These are phyloP conservation scores for Puccinia hordei DNA, from an alignment of 1,284 basidiomycete genomes.

Conservation along the genomic window DNA sequence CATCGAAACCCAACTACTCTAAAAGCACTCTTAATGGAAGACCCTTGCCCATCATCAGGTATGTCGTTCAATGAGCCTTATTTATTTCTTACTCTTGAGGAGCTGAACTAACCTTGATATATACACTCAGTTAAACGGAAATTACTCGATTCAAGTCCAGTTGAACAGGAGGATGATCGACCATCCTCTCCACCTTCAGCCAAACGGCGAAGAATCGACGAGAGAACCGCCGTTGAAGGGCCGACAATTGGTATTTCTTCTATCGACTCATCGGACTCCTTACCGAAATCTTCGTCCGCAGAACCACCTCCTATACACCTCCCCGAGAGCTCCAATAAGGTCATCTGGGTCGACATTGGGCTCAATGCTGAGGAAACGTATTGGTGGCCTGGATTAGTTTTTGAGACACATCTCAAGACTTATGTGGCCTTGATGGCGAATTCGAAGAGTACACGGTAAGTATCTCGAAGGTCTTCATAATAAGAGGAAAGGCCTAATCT, in stretches of 20 bases:
- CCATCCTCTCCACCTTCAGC: not conserved
- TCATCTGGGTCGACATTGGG: constrained; percentile 43
- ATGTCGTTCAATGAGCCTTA: too few relatives aligned
- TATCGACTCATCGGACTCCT: not conserved
- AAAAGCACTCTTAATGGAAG: too few relatives aligned
- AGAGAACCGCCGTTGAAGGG: not conserved
- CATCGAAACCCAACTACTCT: too few relatives aligned
- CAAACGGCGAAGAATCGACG: not conserved
- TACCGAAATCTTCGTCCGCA: constrained; percentile 6
- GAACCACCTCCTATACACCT: not conserved
- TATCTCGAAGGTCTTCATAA: not conserved
- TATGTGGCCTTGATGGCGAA: constrained; percentile 15
- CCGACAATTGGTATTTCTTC: not conserved
- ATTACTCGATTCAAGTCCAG: not conserved
- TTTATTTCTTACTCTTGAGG: too few relatives aligned
- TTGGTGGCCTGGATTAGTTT: constrained; percentile 45
- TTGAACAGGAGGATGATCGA: not conserved
- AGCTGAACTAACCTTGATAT: too few relatives aligned
- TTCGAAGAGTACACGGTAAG: not conserved
- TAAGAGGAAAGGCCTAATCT: too few relatives aligned
- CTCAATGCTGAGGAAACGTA: constrained; percentile 1
- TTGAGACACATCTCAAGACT: not conserved
- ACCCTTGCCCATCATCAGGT: too few relatives aligned
- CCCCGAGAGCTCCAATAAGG: constrained; percentile 18
- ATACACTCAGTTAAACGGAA: constrained; percentile 1